A percentile compares a stretch with the other conserved stretches of the same genome.
Evolutionary conservation across 345 rosid genomes (phyloP).

Genomic region (Brassica nigra): DNA sequence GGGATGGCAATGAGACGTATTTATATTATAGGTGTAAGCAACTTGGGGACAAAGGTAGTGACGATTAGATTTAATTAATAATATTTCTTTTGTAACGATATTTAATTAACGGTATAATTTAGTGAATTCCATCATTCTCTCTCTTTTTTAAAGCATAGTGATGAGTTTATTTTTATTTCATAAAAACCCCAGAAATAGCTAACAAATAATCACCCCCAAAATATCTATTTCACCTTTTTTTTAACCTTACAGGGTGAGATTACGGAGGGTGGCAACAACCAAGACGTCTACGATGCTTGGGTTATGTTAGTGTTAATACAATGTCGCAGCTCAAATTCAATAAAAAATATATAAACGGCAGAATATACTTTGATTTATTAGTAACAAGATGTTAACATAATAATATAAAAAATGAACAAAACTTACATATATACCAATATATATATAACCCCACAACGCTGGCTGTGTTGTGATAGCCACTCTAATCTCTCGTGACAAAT

Average conservation of each 20-base stretch:
- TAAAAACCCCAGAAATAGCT: background rate
- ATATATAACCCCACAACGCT: background rate
- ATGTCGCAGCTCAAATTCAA: background rate
- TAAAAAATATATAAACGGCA: background rate
- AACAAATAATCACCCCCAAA: background rate
- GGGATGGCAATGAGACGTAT: conserved; percentile 23
- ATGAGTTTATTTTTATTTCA: background rate
- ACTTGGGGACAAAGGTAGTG: conserved; percentile 39
- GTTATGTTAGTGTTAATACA: background rate
- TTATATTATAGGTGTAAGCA: conserved; percentile 31
- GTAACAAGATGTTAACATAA: background rate
- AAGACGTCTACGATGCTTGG: conserved; percentile 2
- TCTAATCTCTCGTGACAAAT: background rate
- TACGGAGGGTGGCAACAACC: background rate
- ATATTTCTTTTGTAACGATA: too few relatives aligned
- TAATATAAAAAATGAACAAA: background rate
- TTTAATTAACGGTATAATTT: conserved; percentile 8
- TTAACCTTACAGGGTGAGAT: background rate
- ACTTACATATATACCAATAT: background rate
- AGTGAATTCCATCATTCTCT: background rate
- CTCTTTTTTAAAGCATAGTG: background rate
- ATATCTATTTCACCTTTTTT: background rate
- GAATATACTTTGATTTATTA: background rate
- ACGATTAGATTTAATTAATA: background rate
- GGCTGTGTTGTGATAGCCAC: background rate